Base-by-base conservation (phyloP, 2,329 filamentous ascomycete genomes). In the Xylaria sp. region DNA sequence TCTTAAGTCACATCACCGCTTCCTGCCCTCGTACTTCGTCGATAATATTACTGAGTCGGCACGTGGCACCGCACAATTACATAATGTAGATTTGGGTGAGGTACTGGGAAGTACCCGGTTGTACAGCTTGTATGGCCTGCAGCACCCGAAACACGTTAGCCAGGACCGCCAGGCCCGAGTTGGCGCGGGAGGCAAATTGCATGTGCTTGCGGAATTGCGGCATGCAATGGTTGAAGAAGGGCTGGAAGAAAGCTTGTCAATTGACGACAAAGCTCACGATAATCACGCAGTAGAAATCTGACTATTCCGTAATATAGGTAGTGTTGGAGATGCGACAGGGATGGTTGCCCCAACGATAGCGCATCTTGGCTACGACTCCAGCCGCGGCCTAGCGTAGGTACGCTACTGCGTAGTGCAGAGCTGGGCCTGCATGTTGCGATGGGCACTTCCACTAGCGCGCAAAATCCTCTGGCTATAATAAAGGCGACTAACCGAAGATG, bases 251-350 rank as follows among this genome's bases (percentile, higher is more conserved):
- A 37, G 30, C 35, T 18, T 30, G 49, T 35, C 51, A 30, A 55
- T 46, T 51, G 53, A 60, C 58, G 53, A 63, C 49, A 46, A 58
- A 63, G 55, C 61, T 61, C 59, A 61, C 61, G 61, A 63, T 61
- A 63, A 61, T 58, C 8, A 18, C 37, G 23, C 19, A 53, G 51
- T 53, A 53, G 37, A 42, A 10, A 42, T 42, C 9, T 42, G 37
- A 42, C 37, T 42, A 42, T 42, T 9, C 37, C 37, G 42, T 46
- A 46, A n/a, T 16, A 42, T 52, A 57, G 10, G 9, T 59, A 61
- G 50, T 7, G 59, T 61, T 11, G 53, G 52, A 63, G 51, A 34
- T 35, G 46, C 35, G 54, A 50, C 53, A 61, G 59, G 60, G 58
- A 49, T 60, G 3, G 1, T 3, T 2, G 39, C 9, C 42, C 13